phyloP scores from a whole-genome alignment of 768 basidiomycete genomes.

The Termitomyces titanicus region DNA sequence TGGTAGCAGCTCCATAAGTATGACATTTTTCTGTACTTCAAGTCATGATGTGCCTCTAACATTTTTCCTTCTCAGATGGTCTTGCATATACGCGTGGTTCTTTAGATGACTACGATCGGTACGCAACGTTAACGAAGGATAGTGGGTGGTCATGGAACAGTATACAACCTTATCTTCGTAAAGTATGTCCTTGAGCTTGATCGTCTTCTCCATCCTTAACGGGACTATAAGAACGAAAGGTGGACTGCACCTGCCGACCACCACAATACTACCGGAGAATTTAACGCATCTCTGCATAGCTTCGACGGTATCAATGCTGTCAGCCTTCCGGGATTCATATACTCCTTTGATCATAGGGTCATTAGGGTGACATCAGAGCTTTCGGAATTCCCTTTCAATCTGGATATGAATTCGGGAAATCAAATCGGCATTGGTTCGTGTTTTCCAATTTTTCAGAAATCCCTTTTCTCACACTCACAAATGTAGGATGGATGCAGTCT shows the following conservation, averaged over 20 bases:
- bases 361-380: conserved; percentile 23
- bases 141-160: conserved; percentile 30
- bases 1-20: conserved; percentile 16
- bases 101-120: conserved; percentile 29
- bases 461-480: neutral
- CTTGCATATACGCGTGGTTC: conserved; percentile 28
- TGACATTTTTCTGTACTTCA: neutral
- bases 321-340: conserved; percentile 23
- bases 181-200: conserved; percentile 9
- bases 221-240: conserved; percentile 19
- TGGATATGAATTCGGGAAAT: conserved; percentile 24
- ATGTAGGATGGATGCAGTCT: conserved; percentile 23
- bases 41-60: neutral
- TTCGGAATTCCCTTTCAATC: conserved; percentile 21
- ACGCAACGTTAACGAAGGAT: conserved; percentile 25
- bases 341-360: conserved; percentile 23
- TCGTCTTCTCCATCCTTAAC: neutral
- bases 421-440: conserved; percentile 21
- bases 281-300: conserved; percentile 12
- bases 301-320: conserved; percentile 24
- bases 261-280: conserved; percentile 20
- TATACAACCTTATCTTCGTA: conserved; percentile 23
- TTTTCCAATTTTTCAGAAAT: neutral
- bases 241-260: conserved; percentile 26
- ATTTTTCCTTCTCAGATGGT: neutral